Percentiles rank a stretch among this genome's conserved stretches.
Evolutionary conservation across 1,284 basidiomycete genomes (phyloP).

Genomic region (Coriolopsis trogii): DNA sequence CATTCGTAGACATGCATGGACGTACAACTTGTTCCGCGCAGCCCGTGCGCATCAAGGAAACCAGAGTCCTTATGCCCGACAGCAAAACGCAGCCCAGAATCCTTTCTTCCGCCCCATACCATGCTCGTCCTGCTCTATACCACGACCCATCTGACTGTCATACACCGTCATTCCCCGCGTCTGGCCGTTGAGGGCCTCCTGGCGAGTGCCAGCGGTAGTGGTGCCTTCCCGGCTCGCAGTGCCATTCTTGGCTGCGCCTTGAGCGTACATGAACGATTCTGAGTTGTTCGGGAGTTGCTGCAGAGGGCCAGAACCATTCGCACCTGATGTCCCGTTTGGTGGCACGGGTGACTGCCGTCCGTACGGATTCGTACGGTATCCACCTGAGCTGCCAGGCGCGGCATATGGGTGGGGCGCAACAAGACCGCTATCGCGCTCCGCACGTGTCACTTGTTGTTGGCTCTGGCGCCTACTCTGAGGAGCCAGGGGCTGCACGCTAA

Average conservation of each 20-base stretch:
- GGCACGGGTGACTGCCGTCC: constrained; percentile 60
- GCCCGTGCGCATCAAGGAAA: constrained; percentile 25
- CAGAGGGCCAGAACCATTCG: constrained; percentile 28
- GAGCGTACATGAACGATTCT: constrained; percentile 65
- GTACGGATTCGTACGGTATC: constrained; percentile 54
- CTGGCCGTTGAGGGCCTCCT: constrained; percentile 44
- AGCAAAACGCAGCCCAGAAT: constrained; percentile 69
- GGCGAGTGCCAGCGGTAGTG: constrained; percentile 27
- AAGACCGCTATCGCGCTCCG: constrained; percentile 46
- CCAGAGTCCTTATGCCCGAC: constrained; percentile 54
- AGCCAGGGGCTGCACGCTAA: constrained; percentile 63
- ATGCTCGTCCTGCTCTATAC: constrained; percentile 61
- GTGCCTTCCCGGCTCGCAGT: constrained; percentile 35
- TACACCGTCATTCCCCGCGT: constrained; percentile 60
- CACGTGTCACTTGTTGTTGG: constrained; percentile 47
- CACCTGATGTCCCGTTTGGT: constrained; percentile 35
- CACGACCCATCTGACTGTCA: constrained; percentile 55
- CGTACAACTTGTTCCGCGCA: constrained; percentile 28
- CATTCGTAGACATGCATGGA: constrained; percentile 7
- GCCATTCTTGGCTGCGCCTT: constrained; percentile 49
- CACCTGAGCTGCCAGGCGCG: constrained; percentile 54
- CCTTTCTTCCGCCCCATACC: constrained; percentile 47
- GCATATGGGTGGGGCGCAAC: constrained; percentile 72
- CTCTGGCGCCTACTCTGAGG: constrained; percentile 66
- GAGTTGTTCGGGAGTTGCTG: constrained; percentile 41